Percentiles rank a stretch among this genome's conserved stretches.
Conservation (phyloP, 2,329 filamentous ascomycete species). For the Zarea fungicola region DNA sequence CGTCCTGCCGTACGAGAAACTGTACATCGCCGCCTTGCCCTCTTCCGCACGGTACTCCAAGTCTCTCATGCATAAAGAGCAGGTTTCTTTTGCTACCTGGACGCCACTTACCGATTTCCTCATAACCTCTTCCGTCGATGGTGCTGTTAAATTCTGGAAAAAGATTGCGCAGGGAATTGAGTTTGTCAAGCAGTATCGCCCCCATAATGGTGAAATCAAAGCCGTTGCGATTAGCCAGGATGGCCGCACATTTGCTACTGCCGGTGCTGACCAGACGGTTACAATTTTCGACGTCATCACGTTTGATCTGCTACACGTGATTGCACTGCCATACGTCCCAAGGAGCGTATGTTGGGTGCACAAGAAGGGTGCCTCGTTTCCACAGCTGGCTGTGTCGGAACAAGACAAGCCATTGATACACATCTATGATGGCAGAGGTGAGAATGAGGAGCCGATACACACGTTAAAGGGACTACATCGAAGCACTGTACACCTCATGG, state of each 20-base stretch:
- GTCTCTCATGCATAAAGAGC: constrained; percentile 97
- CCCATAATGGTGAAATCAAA: constrained; percentile 79
- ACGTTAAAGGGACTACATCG: constrained; percentile 76
- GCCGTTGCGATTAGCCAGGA: constrained; percentile 83
- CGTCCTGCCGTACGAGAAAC: constrained; percentile 87
- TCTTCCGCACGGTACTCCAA: constrained; percentile 79
- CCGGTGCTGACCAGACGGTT: constrained; percentile 70
- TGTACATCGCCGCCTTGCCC: constrained; percentile 87
- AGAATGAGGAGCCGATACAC: constrained; percentile 70
- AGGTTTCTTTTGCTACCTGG: constrained; percentile 80
- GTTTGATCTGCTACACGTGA: constrained; percentile 79
- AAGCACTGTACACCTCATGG: constrained; percentile 75
- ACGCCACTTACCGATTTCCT: constrained; percentile 92
- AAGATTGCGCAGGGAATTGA: constrained; percentile 86
- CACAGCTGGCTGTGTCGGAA: constrained; percentile 78
- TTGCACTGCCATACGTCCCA: constrained; percentile 70
- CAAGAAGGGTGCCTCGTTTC: constrained; percentile 77
- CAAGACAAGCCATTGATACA: constrained; percentile 66
- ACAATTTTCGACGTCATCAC: constrained; percentile 81
- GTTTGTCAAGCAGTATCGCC: constrained; percentile 96
- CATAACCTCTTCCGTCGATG: constrained; percentile 88
- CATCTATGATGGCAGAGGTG: constrained; percentile 86
- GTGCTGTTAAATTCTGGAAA: constrained; percentile 99
- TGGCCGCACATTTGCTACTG: constrained; percentile 88
- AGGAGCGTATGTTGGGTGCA: constrained; percentile 90